phyloP scores from a whole-genome alignment of 108 stramenopile genomes.

The Conticribra guillardii region DNA sequence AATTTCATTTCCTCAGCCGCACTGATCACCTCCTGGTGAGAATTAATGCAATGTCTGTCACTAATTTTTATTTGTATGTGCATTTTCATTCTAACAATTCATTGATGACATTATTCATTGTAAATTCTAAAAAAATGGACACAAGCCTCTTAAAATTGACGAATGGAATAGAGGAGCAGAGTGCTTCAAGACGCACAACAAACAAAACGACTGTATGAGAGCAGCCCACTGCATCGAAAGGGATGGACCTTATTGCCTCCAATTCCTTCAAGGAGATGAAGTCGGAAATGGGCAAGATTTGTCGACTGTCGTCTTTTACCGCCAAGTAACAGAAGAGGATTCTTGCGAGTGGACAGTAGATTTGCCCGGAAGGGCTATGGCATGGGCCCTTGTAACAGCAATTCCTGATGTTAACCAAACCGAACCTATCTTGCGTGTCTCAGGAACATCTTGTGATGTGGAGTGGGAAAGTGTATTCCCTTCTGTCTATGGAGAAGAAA shows the following conservation, averaged over 20 bases:
- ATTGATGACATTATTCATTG: slow-evolving; percentile 5
- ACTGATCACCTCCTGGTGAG: slow-evolving; percentile 45
- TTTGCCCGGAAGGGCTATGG: slow-evolving; percentile 32
- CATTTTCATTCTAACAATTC: too few species aligned
- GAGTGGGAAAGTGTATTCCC: slow-evolving; percentile 37
- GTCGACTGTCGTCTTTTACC: slow-evolving; percentile 41
- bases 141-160: slow-evolving; percentile 27
- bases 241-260: slow-evolving; percentile 38
- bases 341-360: slow-evolving; percentile 38
- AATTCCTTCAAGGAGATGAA: slow-evolving; percentile 16
- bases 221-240: slow-evolving; percentile 32
- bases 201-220: slow-evolving; percentile 34
- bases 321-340: slow-evolving; percentile 40
- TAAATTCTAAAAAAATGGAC: slow-evolving; percentile 2
- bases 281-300: slow-evolving; percentile 35
- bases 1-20: slow-evolving; percentile 18
- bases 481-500: slow-evolving; percentile 35
- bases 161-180: slow-evolving; percentile 40
- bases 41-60: too few species aligned
- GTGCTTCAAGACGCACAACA: slow-evolving; percentile 47
- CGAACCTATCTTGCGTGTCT: slow-evolving; percentile 26
- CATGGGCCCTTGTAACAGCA: slow-evolving; percentile 48
- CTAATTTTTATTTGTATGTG: too few species aligned
- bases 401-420: slow-evolving; percentile 34
- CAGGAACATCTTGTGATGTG: slow-evolving; percentile 36